Conservation (phyloP, 108 stramenopile species). For the Chaetoceros tenuissimus region DNA sequence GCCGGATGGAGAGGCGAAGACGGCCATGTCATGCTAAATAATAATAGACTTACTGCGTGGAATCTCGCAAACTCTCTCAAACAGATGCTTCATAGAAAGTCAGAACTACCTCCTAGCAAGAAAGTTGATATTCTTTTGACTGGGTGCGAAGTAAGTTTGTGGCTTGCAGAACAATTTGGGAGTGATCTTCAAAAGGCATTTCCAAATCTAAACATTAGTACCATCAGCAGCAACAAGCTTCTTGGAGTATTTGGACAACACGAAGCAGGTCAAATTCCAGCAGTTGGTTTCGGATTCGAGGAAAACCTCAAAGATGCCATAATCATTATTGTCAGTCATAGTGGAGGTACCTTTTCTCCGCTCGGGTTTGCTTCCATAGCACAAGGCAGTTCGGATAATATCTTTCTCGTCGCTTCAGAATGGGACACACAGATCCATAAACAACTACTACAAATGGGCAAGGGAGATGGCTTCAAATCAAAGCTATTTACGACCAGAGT, state of each 20-base stretch:
- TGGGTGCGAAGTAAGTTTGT: constrained; percentile 50
- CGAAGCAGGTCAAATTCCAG: constrained; percentile 33
- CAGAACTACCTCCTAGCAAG: constrained; percentile 17
- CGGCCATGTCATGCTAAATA: constrained; percentile 11
- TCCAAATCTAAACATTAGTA: constrained; percentile 35
- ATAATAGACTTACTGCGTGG: constrained; percentile 42
- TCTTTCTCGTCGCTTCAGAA: constrained; percentile 35
- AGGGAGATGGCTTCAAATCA: constrained; percentile 25
- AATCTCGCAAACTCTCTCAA: constrained; percentile 33
- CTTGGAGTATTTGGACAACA: constrained; percentile 47
- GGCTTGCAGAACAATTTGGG: constrained; percentile 58
- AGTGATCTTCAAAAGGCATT: constrained; percentile 38
- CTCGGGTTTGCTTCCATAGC: constrained; percentile 31
- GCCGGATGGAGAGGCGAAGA: constrained; percentile 21
- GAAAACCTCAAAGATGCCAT: constrained; percentile 37
- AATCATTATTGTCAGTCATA: constrained; percentile 36
- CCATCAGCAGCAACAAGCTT: constrained; percentile 42
- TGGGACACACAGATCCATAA: constrained; percentile 42
- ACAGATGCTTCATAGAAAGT: constrained; percentile 28
- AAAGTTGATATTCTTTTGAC: constrained; percentile 40
- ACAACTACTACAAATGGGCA: constrained; percentile 33
- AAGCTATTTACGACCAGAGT: constrained; percentile 34
- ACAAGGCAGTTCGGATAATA: constrained; percentile 32
- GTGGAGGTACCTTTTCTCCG: constrained; percentile 34
- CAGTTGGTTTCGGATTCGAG: constrained; percentile 25